Evolutionary conservation across 257 asterid genomes (phyloP), one percentile per base, ranked within the genome.

Genomic region (Apocynum venetum): DNA sequence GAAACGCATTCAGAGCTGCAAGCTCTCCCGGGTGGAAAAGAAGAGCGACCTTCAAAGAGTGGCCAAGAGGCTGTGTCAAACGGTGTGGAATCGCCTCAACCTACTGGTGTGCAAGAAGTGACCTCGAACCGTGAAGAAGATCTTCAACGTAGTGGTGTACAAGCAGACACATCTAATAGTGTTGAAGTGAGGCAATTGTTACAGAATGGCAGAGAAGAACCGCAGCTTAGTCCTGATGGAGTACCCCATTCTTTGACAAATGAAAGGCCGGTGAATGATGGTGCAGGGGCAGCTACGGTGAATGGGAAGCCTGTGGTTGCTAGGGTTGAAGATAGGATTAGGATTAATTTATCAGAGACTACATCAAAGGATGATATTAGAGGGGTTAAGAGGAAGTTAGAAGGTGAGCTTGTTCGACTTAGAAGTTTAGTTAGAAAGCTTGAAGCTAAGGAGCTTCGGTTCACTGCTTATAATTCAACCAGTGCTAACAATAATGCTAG

Each of bases 331-430:
- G 98, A 92, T 83, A 89, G 83, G 85, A 69, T 92, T 78, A 88
- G 84, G 82, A 89, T 92, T 79, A 85, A 85, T 49, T 75, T 92
- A 74, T 77, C 82, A 47, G 90, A 80, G 71, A 85, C 79, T 6
- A 88, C 89, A 6, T 79, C 90, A 0, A 85, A 76, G 76, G 80
- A 84, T 81, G 96, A 88, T 64, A 82, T 92, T 77, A 67, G 77
- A 86, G 90, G 86, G 60, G 89, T 94, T 78, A 82, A 75, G 78
- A 71, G 77, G 84, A 86, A 82, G 82, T 79, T 94, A 35, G 91
- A 89, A 84, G 69, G 47, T 9, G 93, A 92, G 80, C 94, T 94
- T 44, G 91, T 79, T 76, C 91, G 63, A 78, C 92, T 94, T 76
- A 86, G 92, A 88, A 80, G 76, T 76, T 63, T 83, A 76, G 70